phyloP scores from a whole-genome alignment of 2,329 filamentous ascomycete genomes.

The Paecilomyces formosus region DNA sequence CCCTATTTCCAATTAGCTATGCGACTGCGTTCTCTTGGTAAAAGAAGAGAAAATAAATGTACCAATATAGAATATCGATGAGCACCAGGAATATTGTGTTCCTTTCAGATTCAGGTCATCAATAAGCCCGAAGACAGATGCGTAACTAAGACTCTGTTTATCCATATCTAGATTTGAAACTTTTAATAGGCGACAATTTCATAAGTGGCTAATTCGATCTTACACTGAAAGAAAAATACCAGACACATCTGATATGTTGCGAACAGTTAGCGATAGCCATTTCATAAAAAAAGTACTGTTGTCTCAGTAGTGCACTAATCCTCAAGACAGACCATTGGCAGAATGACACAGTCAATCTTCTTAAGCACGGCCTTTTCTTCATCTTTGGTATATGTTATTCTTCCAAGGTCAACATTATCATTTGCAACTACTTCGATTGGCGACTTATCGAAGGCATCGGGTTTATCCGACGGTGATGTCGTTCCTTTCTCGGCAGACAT shows the following conservation, averaged over 20 bases:
- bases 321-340: constrained; percentile 12
- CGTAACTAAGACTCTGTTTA: constrained; percentile 43
- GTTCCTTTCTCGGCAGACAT: neutral
- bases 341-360: constrained; percentile 15
- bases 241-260: constrained; percentile 29
- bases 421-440: neutral
- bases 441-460: neutral
- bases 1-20: constrained; percentile 9
- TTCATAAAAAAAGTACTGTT: neutral
- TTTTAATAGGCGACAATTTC: neutral
- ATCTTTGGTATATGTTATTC: constrained; percentile 5
- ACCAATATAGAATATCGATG: constrained; percentile 27
- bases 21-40: neutral
- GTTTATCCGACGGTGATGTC: neutral
- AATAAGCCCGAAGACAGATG: constrained; percentile 36
- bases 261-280: neutral
- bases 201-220: neutral
- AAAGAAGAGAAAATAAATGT: constrained; percentile 4
- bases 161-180: constrained; percentile 36
- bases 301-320: no score
- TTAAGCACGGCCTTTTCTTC: constrained; percentile 11
- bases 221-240: constrained; percentile 37
- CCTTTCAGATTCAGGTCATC: constrained; percentile 39
- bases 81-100: constrained; percentile 44
- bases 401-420: neutral